Conservation (phyloP, 2,329 filamentous ascomycete species). For the Coniochaeta sp. region DNA sequence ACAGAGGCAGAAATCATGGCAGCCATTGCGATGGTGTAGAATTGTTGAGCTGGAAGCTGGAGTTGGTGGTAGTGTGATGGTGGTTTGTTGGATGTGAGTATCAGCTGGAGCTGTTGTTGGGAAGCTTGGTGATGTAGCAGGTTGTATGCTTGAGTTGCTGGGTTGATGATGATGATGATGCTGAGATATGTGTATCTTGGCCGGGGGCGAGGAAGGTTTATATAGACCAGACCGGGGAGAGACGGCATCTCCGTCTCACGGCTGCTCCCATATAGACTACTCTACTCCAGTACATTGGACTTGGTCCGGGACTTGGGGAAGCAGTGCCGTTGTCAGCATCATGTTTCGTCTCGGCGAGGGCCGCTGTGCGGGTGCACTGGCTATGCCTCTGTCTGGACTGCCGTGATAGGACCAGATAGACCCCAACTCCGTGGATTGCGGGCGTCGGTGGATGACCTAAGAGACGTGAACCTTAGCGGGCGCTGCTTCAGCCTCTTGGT, state of each 20-base stretch:
- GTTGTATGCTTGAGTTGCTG: neutral
- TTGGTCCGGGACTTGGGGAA: neutral
- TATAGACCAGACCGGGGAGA: constrained; percentile 10
- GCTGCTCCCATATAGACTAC: neutral
- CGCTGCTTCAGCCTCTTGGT: neutral
- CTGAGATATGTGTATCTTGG: constrained; percentile 11
- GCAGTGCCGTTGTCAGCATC: neutral
- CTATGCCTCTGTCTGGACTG: neutral
- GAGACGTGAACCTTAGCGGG: neutral
- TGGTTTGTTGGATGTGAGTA: constrained; percentile 4
- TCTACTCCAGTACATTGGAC: neutral
- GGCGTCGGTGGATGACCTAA: neutral
- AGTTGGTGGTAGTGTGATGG: constrained; percentile 6
- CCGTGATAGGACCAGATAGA: neutral
- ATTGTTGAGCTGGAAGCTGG: neutral
- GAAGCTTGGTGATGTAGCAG: constrained; percentile 7
- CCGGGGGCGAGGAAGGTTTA: constrained; percentile 13
- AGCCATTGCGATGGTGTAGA: constrained; percentile 16
- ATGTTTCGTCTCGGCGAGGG: neutral
- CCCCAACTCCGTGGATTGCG: neutral
- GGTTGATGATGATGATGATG: constrained; percentile 8
- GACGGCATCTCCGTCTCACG: neutral
- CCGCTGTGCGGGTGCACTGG: neutral
- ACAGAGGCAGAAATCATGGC: constrained; percentile 14
- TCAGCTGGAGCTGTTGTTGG: constrained; percentile 5